Percentiles rank a stretch among this genome's conserved stretches.
These are phyloP conservation scores for Aspergillus spinulosporus DNA, from an alignment of 2,329 filamentous ascomycete species.

Conservation along the genomic window DNA sequence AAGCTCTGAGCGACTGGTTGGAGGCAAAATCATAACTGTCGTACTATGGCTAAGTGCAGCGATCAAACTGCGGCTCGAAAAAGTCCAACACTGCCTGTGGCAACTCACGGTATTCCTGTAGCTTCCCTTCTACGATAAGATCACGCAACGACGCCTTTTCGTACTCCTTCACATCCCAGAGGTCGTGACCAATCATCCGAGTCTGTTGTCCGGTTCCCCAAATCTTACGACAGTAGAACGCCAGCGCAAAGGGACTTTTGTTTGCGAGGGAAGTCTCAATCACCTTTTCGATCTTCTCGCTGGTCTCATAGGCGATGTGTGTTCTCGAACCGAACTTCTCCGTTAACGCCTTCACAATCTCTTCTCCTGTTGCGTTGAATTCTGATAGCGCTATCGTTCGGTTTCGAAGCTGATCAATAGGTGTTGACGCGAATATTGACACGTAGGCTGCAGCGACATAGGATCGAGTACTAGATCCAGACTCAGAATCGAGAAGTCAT, in stretches of 20 bases:
- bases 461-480: slow-evolving; percentile 11
- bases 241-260: slow-evolving; percentile 6
- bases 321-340: not conserved
- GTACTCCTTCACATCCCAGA: slow-evolving; percentile 18
- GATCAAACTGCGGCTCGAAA: not conserved
- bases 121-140: not conserved
- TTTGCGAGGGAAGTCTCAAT: not conserved
- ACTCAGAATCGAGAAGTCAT: not conserved
- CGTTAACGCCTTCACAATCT: not conserved
- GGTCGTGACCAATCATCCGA: slow-evolving; percentile 12
- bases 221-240: slow-evolving; percentile 20
- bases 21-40: not conserved
- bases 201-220: slow-evolving; percentile 20
- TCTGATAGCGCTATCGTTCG: slow-evolving; percentile 1
- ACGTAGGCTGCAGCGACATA: slow-evolving; percentile 23
- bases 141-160: not conserved
- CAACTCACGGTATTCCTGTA: not conserved
- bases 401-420: slow-evolving; percentile 14
- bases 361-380: not conserved
- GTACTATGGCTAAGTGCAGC: not conserved
- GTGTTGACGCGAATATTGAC: slow-evolving; percentile 18
- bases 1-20: too few species aligned
- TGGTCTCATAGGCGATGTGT: not conserved
- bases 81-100: not conserved
- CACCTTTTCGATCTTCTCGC: not conserved